Evolutionary conservation across 2,329 filamentous ascomycete species (phyloP), one percentile per base, ranked within the genome.

Genomic region (Penicillium digitatum): DNA sequence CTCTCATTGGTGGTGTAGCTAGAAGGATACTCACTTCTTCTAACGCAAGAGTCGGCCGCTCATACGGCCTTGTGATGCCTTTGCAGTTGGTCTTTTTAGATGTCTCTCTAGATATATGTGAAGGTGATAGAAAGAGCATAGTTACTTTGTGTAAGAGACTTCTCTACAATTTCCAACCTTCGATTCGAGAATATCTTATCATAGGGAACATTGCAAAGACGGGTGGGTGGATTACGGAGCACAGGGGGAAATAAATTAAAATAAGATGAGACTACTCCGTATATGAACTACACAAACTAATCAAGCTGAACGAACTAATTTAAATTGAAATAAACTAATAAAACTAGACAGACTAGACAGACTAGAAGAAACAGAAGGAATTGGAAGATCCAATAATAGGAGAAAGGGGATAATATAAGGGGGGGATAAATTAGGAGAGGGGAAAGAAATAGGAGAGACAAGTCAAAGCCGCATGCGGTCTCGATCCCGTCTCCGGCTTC

Each of bases 381-480:
- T 10, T 24, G 16, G 29, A 32, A 44, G 42, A 45, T 32, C 43
- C 20, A 45, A 24, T 24, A 50, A 51, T 48, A 47, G 50, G 18
- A 52, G 40, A 34, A 20, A 35, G 40, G 38, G 35, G 24, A 26
- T 26, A 42, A 27, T 26, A 26, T 26, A n/a, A 37, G n/a, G 34
- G 34, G 34, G 34, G 16, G 16, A 29, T 29, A 22, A 37, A 24
- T 26, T 11, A 35, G 34, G 26, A 6, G 26, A 26, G 18, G 26
- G 27, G 35, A 31, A 18, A 18, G 42, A 34, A 31, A 38, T 52
- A 48, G 48, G 31, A 34, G 35, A 49, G 11, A 26, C 14, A 35
- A 37, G n/a, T 32, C 29, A 50, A 43, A 26, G 47, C 57, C 59
- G 60, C 60, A 62, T 62, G 58, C 60, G 58, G 57, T 46, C 52